Evolutionary conservation across 257 asterid species (phyloP).

Genomic region (Henckelia pumila): DNA sequence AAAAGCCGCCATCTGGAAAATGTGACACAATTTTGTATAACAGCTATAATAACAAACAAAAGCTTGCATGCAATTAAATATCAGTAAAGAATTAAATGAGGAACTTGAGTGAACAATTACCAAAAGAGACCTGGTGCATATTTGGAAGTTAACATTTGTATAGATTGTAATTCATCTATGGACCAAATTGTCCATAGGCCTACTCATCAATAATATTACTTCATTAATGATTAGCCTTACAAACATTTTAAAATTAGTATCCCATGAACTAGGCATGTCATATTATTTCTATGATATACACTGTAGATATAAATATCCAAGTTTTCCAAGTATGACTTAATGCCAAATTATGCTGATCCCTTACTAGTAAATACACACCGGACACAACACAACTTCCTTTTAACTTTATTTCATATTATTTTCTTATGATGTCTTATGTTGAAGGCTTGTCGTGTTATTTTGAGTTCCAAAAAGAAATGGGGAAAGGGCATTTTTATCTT

Average conservation of each 20-base stretch:
- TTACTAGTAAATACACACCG: constrained; percentile 5
- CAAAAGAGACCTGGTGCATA: constrained; percentile 18
- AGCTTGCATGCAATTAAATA: constrained; percentile 22
- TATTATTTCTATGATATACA: constrained; percentile 14
- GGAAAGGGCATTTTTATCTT: not conserved
- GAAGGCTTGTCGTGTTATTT: constrained; percentile 5
- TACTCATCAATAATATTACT: not conserved
- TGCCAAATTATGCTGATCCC: not conserved
- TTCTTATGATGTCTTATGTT: not conserved
- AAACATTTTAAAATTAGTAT: constrained; percentile 10
- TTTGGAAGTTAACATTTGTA: not conserved
- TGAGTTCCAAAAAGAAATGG: constrained; percentile 8
- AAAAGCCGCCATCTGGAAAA: constrained; percentile 92
- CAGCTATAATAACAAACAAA: constrained; percentile 14
- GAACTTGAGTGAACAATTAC: constrained; percentile 8
- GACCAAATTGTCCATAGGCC: constrained; percentile 16
- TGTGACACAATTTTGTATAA: constrained; percentile 18
- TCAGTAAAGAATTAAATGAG: constrained; percentile 1
- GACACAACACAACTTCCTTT: not conserved
- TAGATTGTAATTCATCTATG: constrained; percentile 7
- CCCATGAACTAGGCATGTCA: constrained; percentile 18
- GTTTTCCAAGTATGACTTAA: constrained; percentile 1
- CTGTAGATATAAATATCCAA: not conserved
- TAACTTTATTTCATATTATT: not conserved
- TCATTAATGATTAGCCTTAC: constrained; percentile 15